Base-by-base conservation (phyloP, 2,329 filamentous ascomycete species). In the Fonsecaea multimorphosa region DNA sequence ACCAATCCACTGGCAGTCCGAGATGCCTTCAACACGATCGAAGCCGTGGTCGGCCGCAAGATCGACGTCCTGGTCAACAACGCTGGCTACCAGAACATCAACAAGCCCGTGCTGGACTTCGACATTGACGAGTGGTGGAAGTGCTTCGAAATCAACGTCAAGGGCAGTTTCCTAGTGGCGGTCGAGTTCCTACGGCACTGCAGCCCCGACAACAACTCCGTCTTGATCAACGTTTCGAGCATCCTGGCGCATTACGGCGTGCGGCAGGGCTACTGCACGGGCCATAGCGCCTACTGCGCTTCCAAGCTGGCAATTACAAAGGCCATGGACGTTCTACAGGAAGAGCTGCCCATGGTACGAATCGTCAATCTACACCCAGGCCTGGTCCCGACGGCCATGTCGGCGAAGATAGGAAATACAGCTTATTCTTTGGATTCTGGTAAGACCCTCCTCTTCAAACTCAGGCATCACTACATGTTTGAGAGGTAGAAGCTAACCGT, bases 321-420 rank as follows among this genome's bases (percentile, higher is more conserved):
- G 76, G 93, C 93, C 72, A 98, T 99, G 93, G 85, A 92, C 80
- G 87, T 93, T 71, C 89, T 98, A 73, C 84, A 86, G 73, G 93
- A 97, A 83, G 68, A 70, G 38, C 64, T 65, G 9, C 68, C 66
- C n/a, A 54, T 60, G 16, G 38, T 71, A 12, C 67, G 68, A 24
- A 52, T 71, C 49, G 61, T 69, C 52, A 67, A 71, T 64, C 52
- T 71, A 2, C 64, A 65, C 52, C 70, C 70, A 6, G 70, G 70
- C 16, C 44, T 70, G n/a, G 49, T 71, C 3, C 8, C 65, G 9
- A 71, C 68, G 22, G 68, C 67, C 22, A 71, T 71, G 70, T 63
- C 67, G 36, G 68, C 62, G n/a, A 70, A 66, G 60, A 58, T 31
- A 56, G 44, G 32, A 24, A 29, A 40, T 24, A 22, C 51, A 1